phyloP scores from a whole-genome alignment of 495 filamentous ascomycete genomes.

The Bombardia bombarda region DNA sequence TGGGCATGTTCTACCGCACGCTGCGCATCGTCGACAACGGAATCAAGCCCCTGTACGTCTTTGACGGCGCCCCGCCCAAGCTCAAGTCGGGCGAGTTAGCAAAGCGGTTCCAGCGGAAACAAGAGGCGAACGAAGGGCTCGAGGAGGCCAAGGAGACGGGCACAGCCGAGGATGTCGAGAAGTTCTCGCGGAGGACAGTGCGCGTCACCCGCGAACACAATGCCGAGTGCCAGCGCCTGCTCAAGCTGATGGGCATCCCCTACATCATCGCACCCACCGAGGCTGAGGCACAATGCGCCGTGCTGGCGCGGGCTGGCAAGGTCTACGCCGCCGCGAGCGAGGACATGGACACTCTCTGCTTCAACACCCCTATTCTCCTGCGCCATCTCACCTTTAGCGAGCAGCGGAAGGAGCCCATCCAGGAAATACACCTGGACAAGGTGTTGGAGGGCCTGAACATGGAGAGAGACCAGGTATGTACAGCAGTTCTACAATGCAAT shows the following conservation, averaged over 20 bases:
- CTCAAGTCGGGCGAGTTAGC: slow-evolving; percentile 94
- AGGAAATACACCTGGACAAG: slow-evolving; percentile 81
- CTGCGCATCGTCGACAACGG: slow-evolving; percentile 97
- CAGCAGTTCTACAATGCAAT: not conserved
- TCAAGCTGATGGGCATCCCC: slow-evolving; percentile 92
- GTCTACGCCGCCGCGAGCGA: slow-evolving; percentile 95
- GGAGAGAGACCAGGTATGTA: slow-evolving; percentile 68
- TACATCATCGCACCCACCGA: slow-evolving; percentile 94
- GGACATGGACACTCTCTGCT: slow-evolving; percentile 99
- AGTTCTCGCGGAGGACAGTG: slow-evolving; percentile 91
- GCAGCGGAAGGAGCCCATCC: slow-evolving; percentile 94
- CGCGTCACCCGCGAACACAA: slow-evolving; percentile 96
- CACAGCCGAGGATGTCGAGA: slow-evolving; percentile 93
- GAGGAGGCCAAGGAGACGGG: slow-evolving; percentile 97
- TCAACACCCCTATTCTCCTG: slow-evolving; percentile 82
- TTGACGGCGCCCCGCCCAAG: slow-evolving; percentile 93
- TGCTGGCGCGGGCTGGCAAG: slow-evolving; percentile 82
- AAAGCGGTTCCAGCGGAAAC: slow-evolving; percentile 85
- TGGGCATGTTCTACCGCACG: slow-evolving; percentile 99
- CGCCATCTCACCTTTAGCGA: slow-evolving; percentile 94
- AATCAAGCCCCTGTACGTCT: slow-evolving; percentile 97
- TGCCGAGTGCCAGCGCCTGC: slow-evolving; percentile 78
- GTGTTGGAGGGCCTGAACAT: slow-evolving; percentile 79
- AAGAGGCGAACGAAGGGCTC: slow-evolving; percentile 76
- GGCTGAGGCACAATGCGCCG: slow-evolving; percentile 93